A percentile compares a stretch with the other conserved stretches of the same genome.
phyloP scores from a whole-genome alignment of 305 asterid species.

The Andrographis paniculata region DNA sequence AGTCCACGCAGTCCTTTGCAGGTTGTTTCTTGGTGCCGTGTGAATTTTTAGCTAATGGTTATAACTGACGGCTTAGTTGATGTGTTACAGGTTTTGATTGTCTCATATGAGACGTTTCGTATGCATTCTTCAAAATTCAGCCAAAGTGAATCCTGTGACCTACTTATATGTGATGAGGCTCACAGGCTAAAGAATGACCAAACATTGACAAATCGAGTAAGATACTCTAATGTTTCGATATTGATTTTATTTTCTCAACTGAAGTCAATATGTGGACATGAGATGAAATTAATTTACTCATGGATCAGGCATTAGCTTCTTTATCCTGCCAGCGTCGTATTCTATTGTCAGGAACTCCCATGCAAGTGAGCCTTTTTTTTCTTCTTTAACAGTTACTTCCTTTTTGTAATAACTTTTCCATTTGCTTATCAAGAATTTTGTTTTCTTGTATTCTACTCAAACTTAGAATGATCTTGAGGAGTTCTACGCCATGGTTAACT shows the following conservation, averaged over 20 bases:
- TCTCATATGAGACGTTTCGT: slow-evolving; percentile 97
- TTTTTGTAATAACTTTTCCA: slow-evolving; percentile 15
- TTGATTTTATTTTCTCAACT: slow-evolving; percentile 21
- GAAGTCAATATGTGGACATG: slow-evolving; percentile 19
- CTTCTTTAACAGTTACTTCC: slow-evolving; percentile 9
- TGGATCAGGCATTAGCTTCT: slow-evolving; percentile 86
- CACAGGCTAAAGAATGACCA: slow-evolving; percentile 96
- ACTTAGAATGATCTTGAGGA: slow-evolving; percentile 91
- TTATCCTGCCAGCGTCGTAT: slow-evolving; percentile 83
- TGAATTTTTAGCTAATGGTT: slow-evolving; percentile 13
- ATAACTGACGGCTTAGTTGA: slow-evolving; percentile 11
- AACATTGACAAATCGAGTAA: slow-evolving; percentile 91
- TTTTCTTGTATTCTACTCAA: slow-evolving; percentile 18
- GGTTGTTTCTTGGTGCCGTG: slow-evolving; percentile 33
- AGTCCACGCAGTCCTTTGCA: slow-evolving; percentile 44
- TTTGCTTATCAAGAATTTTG: slow-evolving; percentile 8
- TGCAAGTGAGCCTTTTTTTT: slow-evolving; percentile 58
- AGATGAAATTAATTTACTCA: slow-evolving; percentile 22
- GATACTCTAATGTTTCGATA: slow-evolving; percentile 25
- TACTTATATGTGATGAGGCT: slow-evolving; percentile 98
- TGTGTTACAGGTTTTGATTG: slow-evolving; percentile 64
- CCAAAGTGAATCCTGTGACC: slow-evolving; percentile 78
- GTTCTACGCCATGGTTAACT: slow-evolving; percentile 96
- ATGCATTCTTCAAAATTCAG: slow-evolving; percentile 82
- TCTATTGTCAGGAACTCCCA: slow-evolving; percentile 90